Evolutionary conservation across 1,139 yeast genomes (phyloP).

Genomic region (Hanseniaspora gamundiae): DNA sequence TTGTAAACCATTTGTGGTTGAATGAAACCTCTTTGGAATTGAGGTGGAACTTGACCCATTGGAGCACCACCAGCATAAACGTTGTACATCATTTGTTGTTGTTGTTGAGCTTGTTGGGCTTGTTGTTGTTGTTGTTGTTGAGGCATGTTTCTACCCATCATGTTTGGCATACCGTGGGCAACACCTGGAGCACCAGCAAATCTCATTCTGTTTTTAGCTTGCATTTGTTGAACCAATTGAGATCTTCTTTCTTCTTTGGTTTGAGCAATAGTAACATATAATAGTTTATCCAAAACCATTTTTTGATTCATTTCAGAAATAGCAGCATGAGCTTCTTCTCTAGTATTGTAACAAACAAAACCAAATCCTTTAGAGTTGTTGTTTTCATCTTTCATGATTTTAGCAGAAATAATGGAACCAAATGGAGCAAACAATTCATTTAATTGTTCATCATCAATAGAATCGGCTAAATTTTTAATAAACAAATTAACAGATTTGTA

Average conservation of each 20-base stretch:
- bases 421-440: conserved; percentile 87
- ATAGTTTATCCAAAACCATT: conserved; percentile 90
- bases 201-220: conserved; percentile 76
- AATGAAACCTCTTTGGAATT: conserved; percentile 47
- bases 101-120: conserved; percentile 23
- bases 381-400: conserved; percentile 89
- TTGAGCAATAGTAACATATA: conserved; percentile 98
- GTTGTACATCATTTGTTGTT: conserved; percentile 66
- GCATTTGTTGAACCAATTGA: conserved; percentile 95
- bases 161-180: conserved; percentile 57
- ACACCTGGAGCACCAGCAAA: conserved; percentile 60
- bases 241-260: conserved; percentile 97
- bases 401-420: conserved; percentile 93
- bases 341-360: conserved; percentile 93
- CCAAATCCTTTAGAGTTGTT: conserved; percentile 98
- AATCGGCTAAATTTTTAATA: conserved; percentile 91
- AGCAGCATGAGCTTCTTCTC: conserved; percentile 99
- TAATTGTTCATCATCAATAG: conserved; percentile 82
- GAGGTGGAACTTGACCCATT: conserved; percentile 39
- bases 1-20: conserved; percentile 66
- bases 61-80: conserved; percentile 39
- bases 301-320: conserved; percentile 98
- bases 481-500: conserved; percentile 97
- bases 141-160: conserved; percentile 6
- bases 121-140: too few species aligned